Conservation (phyloP, 1,139 yeast species). For the Candida tropicalis region DNA sequence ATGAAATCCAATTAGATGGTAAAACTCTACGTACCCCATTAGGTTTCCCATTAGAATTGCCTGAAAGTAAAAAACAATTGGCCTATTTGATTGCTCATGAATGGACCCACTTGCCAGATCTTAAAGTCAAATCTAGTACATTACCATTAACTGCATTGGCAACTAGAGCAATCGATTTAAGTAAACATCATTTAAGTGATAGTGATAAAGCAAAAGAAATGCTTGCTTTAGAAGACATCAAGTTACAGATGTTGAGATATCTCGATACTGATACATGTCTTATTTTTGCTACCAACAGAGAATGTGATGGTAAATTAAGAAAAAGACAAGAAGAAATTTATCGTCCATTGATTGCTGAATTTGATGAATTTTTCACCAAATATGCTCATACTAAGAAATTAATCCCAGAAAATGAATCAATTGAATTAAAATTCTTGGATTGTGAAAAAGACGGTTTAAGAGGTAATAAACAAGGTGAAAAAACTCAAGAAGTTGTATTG, state of each 20-base stretch:
- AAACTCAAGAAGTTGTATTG: constrained; percentile 62
- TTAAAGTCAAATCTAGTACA: constrained; percentile 75
- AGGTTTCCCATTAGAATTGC: constrained; percentile 71
- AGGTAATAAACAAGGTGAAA: constrained; percentile 71
- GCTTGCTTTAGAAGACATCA: constrained; percentile 54
- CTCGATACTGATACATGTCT: constrained; percentile 92
- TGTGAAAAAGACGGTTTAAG: constrained; percentile 78
- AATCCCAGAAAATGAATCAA: constrained; percentile 24
- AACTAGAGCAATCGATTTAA: constrained; percentile 81
- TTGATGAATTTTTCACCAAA: constrained; percentile 61
- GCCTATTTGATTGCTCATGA: constrained; percentile 84
- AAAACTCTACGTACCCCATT: constrained; percentile 83
- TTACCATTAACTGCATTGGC: constrained; percentile 87
- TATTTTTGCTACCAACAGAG: constrained; percentile 78
- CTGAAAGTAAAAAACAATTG: constrained; percentile 57
- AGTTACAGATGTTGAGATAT: constrained; percentile 66
- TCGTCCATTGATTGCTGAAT: constrained; percentile 69
- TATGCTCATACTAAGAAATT: constrained; percentile 33
- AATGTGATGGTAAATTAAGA: constrained; percentile 82
- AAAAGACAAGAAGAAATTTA: constrained; percentile 74
- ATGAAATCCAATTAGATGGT: constrained; percentile 66
- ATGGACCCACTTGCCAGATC: constrained; percentile 76
- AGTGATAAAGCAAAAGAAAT: constrained; percentile 44
- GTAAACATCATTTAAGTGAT: constrained; percentile 24
- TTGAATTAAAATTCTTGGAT: constrained; percentile 63